Evolutionary conservation across 495 filamentous ascomycete genomes (phyloP).

Genomic region (Tuber magnatum): DNA sequence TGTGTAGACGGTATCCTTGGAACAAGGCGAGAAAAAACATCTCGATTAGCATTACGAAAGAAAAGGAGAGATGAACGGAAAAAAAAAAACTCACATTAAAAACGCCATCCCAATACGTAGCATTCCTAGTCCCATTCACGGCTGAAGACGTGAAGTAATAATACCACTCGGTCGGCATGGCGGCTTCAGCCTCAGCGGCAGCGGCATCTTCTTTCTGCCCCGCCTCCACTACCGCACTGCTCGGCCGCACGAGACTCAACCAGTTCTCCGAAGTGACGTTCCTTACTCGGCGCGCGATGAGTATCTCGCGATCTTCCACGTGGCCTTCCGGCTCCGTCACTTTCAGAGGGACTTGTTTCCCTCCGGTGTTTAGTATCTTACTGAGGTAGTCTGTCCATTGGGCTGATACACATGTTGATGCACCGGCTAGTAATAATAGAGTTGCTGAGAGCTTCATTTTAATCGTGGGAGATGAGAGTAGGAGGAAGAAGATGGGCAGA

Average conservation of each 20-base stretch:
- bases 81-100: constrained; percentile 28
- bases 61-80: not conserved
- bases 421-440: constrained; percentile 19
- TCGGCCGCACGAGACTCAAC: constrained; percentile 26
- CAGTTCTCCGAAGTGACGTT: constrained; percentile 38
- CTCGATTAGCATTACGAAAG: constrained; percentile 11
- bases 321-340: constrained; percentile 1
- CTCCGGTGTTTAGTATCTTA: constrained; percentile 15
- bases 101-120: constrained; percentile 35
- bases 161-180: constrained; percentile 32
- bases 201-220: constrained; percentile 18
- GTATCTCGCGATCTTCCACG: constrained; percentile 19
- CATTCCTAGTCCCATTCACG: constrained; percentile 34
- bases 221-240: not conserved
- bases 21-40: not conserved
- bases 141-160: constrained; percentile 36
- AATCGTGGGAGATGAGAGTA: not conserved
- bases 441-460: constrained; percentile 29
- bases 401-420: constrained; percentile 23
- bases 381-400: constrained; percentile 27
- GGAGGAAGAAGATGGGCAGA: not conserved
- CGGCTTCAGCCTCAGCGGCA: constrained; percentile 5
- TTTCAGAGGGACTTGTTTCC: constrained; percentile 17
- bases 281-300: constrained; percentile 28
- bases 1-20: constrained; percentile 21